These are phyloP conservation scores for Leptosphaerulina australis DNA, from an alignment of 2,329 filamentous ascomycete species.

Conservation along the genomic window DNA sequence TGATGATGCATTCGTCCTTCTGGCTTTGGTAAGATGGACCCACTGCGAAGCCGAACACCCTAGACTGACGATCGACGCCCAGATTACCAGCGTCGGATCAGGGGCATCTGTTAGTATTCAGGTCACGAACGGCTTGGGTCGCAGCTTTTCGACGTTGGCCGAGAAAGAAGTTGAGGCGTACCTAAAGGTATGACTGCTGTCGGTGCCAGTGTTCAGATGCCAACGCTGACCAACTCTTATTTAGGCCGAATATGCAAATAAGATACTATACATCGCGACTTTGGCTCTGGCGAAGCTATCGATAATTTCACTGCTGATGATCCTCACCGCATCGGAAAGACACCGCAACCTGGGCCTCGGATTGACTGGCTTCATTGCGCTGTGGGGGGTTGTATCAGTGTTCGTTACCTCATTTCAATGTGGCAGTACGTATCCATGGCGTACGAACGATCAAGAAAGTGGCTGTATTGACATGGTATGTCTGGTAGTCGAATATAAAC, in stretches of 20 bases:
- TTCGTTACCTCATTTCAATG: conserved; percentile 43
- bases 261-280: conserved; percentile 44
- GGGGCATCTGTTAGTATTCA: conserved; percentile 41
- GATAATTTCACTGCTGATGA: conserved; percentile 45
- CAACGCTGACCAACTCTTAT: neutral
- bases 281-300: conserved; percentile 44
- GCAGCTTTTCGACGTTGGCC: conserved; percentile 28
- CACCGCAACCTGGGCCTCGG: conserved; percentile 38
- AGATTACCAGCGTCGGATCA: conserved; percentile 43
- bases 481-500: neutral
- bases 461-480: conserved; percentile 38
- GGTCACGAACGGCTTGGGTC: conserved; percentile 40
- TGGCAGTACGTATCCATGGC: conserved; percentile 37
- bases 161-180: conserved; percentile 32
- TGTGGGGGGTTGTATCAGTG: conserved; percentile 40
- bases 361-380: conserved; percentile 35
- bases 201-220: neutral
- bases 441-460: conserved; percentile 20
- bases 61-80: conserved; percentile 15
- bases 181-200: conserved; percentile 35
- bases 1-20: conserved; percentile 45
- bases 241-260: conserved; percentile 45
- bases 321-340: conserved; percentile 38
- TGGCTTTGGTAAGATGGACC: conserved; percentile 37
- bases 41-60: neutral